Evolutionary conservation across 2,329 filamentous ascomycete genomes (phyloP).

Genomic region (Monilinia vaccinii-corymbosi): DNA sequence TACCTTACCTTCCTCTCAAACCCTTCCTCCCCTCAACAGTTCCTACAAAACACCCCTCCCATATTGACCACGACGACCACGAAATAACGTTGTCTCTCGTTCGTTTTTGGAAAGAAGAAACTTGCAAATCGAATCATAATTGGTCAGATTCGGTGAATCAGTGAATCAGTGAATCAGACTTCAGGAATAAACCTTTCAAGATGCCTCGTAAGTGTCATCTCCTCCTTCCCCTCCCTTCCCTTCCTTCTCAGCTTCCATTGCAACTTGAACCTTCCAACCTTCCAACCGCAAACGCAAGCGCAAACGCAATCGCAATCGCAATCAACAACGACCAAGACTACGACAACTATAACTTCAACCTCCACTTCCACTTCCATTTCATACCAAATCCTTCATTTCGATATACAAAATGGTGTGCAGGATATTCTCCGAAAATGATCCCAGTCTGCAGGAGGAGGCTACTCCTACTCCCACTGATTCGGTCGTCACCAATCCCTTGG

Average conservation of each 20-base stretch:
- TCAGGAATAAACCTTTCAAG: background rate
- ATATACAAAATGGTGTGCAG: background rate
- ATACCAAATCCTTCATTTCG: background rate
- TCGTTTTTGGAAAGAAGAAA: slow-evolving; percentile 1
- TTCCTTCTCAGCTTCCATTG: background rate
- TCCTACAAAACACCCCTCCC: background rate
- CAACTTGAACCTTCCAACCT: background rate
- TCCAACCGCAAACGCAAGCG: too few relatives aligned
- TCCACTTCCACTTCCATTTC: background rate
- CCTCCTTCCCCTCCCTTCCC: too few relatives aligned
- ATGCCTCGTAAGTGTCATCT: slow-evolving; percentile 8
- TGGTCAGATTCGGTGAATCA: too few relatives aligned
- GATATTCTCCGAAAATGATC: background rate
- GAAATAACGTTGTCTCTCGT: background rate
- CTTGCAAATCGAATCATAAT: background rate
- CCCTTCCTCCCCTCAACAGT: too few relatives aligned
- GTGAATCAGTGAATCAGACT: background rate
- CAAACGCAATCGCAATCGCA: too few relatives aligned
- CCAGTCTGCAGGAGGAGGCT: background rate
- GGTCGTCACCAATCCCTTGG: background rate
- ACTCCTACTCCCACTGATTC: background rate
- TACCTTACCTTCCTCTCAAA: too few relatives aligned
- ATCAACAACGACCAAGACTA: background rate
- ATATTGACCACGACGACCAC: background rate
- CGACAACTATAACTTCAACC: background rate